Percentiles rank a stretch among this genome's conserved stretches.
Conservation (phyloP, 768 basidiomycete genomes). For the Boletus patriciae region DNA sequence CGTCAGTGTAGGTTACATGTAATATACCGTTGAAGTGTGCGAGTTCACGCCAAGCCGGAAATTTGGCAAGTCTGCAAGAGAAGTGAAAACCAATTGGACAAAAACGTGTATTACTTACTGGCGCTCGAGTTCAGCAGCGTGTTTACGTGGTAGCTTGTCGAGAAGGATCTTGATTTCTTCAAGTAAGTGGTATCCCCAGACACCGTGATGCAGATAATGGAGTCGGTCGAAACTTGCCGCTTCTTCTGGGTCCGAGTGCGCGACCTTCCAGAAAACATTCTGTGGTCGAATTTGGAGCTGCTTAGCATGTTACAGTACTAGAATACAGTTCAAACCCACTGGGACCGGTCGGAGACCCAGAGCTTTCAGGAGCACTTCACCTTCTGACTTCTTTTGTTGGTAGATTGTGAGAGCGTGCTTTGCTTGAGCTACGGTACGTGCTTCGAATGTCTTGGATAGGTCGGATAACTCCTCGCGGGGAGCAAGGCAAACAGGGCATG, state of each 20-base stretch:
- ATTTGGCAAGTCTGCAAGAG: too few relatives aligned
- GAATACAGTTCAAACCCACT: background rate
- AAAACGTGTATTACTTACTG: too few relatives aligned
- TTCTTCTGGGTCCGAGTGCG: background rate
- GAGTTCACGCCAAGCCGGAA: too few relatives aligned
- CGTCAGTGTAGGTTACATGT: too few relatives aligned
- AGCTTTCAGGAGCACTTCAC: background rate
- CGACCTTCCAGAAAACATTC: background rate
- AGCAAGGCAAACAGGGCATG: background rate
- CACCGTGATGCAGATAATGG: background rate
- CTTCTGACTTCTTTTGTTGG: too few relatives aligned
- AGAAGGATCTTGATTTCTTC: background rate
- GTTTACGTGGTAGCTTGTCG: background rate
- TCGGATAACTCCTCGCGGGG: background rate
- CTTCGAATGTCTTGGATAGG: background rate
- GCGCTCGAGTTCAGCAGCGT: background rate
- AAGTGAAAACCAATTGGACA: too few relatives aligned
- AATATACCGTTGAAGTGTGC: too few relatives aligned
- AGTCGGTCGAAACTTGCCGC: background rate
- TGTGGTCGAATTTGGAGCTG: background rate
- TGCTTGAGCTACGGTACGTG: background rate
- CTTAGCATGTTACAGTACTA: too few relatives aligned
- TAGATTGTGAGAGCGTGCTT: background rate
- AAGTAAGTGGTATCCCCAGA: background rate
- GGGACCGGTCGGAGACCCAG: background rate